Percentiles rank a stretch among this genome's conserved stretches.
Conservation (phyloP, 306 rosid species). For the Glycyrrhiza uralensis region DNA sequence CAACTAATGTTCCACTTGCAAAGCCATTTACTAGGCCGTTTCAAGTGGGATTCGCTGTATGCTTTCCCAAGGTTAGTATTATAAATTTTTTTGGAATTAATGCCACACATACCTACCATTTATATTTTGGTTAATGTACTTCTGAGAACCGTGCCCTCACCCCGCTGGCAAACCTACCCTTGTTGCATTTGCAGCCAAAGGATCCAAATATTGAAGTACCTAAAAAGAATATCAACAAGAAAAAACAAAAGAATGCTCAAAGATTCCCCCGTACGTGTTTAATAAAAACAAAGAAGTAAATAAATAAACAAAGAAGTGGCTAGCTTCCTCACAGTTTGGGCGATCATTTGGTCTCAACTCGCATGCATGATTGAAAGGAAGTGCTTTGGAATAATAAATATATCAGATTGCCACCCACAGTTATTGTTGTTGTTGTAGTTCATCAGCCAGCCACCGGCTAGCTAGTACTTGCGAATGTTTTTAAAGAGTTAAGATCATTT, state of each 20-base stretch:
- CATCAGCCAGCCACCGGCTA: not conserved
- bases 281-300: not conserved
- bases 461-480: conserved; percentile 9
- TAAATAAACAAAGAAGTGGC: not conserved
- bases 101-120: conserved; percentile 22
- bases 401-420: conserved; percentile 3
- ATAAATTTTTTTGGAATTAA: conserved; percentile 1
- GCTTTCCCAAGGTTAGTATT: not conserved
- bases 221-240: conserved; percentile 26
- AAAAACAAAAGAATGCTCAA: conserved; percentile 11
- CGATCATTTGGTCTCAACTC: conserved; percentile 36
- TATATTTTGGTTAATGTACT: not conserved
- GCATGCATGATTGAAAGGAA: conserved; percentile 19
- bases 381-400: conserved; percentile 6
- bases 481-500: too few species aligned
- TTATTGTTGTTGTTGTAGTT: conserved; percentile 14
- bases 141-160: conserved; percentile 19
- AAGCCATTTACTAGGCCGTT: conserved; percentile 6
- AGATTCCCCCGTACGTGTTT: conserved; percentile 25
- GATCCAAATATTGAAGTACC: conserved; percentile 12
- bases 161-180: conserved; percentile 33
- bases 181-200: not conserved
- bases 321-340: conserved; percentile 33
- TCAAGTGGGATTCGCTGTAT: conserved; percentile 32
- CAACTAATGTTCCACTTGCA: conserved; percentile 26